Base-by-base conservation (phyloP, 1,139 yeast genomes). In the Tardiomyces blankii region DNA sequence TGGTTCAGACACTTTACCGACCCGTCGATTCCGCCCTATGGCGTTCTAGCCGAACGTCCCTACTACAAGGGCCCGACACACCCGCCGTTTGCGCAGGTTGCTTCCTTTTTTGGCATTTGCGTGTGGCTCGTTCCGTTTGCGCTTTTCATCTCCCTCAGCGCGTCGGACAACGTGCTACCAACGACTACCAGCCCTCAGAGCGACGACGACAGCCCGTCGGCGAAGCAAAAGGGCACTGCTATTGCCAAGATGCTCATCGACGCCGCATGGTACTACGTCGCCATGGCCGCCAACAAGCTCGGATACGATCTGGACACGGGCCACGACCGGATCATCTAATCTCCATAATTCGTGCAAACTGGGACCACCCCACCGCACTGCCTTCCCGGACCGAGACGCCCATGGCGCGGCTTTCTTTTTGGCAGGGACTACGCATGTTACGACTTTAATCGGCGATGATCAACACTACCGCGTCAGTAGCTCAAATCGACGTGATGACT, bases 111-210 rank as follows among this genome's bases (percentile, higher is more conserved):
- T 60, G 98, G 96, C 1, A 68, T 91, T 40, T 82, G 94, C 56
- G 82, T 91, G 13, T 91, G 99, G 99, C 73, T 89, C 50, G 76
- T 91, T 40, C 99, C 99, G 30, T 88, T 91, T 64, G 81, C 96
- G 2, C 71, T 93, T 51, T 89, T 93, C 65, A 91, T 93, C 25
- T 83, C 95, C 44, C 72, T 91, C 50, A 84, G 95, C 61, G 97
- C 97, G 6, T 85, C 87, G 51, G 99, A 93, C 58, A 84, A 87
- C 58, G 78, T 84, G 25, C 72, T 91, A 44, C 98, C 98, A 35
- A 70, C 56, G 19, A 51, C 56, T 30, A 42, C 43, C 27, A 61
- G 52, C 19, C 32, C 44, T 19, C 45, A 43, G 4, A 43, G 28
- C 27, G 52, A 50, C 13, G 64, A 56, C 35, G 65, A 60, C 41